Percentiles rank a stretch among this genome's conserved stretches.
Conservation (phyloP, 139 green algal species). For the Pleodorina starrii region DNA sequence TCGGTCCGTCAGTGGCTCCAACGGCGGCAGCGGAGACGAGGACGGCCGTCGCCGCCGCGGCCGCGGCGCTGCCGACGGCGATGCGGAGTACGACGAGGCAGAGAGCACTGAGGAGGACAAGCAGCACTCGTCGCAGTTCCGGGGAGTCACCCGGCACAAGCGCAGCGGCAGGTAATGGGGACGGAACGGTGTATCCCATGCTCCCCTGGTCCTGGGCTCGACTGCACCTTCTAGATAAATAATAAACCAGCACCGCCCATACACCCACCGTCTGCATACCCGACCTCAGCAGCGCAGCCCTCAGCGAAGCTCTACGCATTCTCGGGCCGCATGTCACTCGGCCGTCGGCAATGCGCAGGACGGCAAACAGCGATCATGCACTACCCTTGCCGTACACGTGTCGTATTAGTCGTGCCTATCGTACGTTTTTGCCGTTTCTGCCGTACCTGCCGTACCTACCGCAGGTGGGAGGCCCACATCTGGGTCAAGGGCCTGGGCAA, state of each 20-base stretch:
- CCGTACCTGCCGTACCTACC: neutral
- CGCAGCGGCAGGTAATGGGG: constrained; percentile 70
- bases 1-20: too few relatives aligned
- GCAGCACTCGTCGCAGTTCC: constrained; percentile 67
- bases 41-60: neutral
- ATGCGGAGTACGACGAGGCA: neutral
- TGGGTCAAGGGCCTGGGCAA: constrained; percentile 89
- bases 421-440: neutral
- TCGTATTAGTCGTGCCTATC: neutral
- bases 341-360: neutral
- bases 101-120: constrained; percentile 21
- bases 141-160: constrained; percentile 86
- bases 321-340: too few relatives aligned
- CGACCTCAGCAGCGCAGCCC: neutral
- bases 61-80: neutral
- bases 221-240: neutral
- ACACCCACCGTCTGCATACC: neutral
- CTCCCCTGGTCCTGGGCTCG: neutral
- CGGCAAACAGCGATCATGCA: neutral
- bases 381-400: too few relatives aligned
- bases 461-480: constrained; percentile 86
- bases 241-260: neutral
- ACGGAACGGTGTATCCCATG: neutral
- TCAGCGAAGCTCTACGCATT: neutral
- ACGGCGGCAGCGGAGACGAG: neutral